Evolutionary conservation across 345 rosid species (phyloP), one percentile per base, ranked within the genome.

Genomic region (Eucalyptus pumila): DNA sequence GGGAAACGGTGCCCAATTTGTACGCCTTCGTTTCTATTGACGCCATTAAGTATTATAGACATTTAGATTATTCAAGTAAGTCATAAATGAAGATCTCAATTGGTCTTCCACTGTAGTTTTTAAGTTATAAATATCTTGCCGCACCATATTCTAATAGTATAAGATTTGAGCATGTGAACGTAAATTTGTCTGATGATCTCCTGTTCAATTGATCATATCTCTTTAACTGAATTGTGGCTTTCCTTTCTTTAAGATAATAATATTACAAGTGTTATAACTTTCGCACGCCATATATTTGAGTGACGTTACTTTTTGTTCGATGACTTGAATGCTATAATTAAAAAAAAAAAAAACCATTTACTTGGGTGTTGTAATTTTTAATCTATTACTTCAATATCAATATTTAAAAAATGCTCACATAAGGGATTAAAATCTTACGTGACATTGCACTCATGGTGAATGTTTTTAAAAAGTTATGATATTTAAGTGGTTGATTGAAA

Each of bases 371-470:
- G 5, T 69, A 9, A 69, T 21, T 32, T 67, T 32, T 32, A 69
- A 56, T 56, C 0, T 2, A 56, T 56, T 56, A 23, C 13, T 56
- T 56, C 14, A 24, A 24, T 56, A 24, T 24, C 13, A 56, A 56
- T 10, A 12, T 56, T 56, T 56, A 5, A 32, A 69, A 11, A 17
- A 7, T 5, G 5, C 19, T 69, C 24, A 69, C 42, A 1, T 17
- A 37, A 69, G 44, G 11, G 24, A 37, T 19, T 9, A 1, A 34
- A 69, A 69, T 69, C 2, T 1, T 1, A 17, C 2, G 1, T 69
- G 4, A 5, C 13, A 32, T 16, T 7, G 0, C 21, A 16, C 6
- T 34, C 1, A 12, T 69, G 3, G 1, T 32, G 24, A 69, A 67
- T 32, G 11, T 34, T 69, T 32, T 69, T 4, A 8, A 34, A 67